Conservation (phyloP, 306 rosid genomes). For the Lathyrus sativus region DNA sequence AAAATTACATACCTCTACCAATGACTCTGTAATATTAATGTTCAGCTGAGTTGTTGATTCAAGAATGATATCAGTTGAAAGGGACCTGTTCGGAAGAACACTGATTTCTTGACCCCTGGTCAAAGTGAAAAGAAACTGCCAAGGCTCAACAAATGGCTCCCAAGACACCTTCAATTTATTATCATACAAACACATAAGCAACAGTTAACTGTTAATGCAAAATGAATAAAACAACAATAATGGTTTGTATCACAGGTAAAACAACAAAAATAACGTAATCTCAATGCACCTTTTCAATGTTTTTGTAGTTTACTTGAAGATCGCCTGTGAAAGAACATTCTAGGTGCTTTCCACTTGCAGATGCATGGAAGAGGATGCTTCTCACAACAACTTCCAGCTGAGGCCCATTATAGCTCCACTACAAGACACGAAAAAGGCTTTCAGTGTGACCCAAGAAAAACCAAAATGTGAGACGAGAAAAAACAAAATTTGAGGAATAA, state of each 20-base stretch:
- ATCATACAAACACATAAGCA: slow-evolving; percentile 39
- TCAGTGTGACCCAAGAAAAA: slow-evolving; percentile 1
- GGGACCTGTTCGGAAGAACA: slow-evolving; percentile 60
- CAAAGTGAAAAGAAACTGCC: slow-evolving; percentile 68
- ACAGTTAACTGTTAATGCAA: slow-evolving; percentile 2
- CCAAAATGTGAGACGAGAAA: neutral
- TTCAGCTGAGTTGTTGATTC: slow-evolving; percentile 67
- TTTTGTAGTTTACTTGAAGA: slow-evolving; percentile 76
- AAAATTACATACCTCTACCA: slow-evolving; percentile 65
- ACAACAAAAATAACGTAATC: slow-evolving; percentile 5
- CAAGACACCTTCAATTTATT: slow-evolving; percentile 69
- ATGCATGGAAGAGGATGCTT: slow-evolving; percentile 58
- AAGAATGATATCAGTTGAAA: slow-evolving; percentile 63
- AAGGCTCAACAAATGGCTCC: slow-evolving; percentile 97
- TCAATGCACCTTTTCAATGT: slow-evolving; percentile 73
- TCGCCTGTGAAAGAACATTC: slow-evolving; percentile 60
- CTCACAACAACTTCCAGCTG: slow-evolving; percentile 71
- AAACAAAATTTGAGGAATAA: neutral
- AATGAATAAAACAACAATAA: neutral
- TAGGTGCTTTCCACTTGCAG: slow-evolving; percentile 47
- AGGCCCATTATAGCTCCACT: slow-evolving; percentile 92
- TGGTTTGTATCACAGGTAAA: neutral
- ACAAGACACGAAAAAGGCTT: slow-evolving; percentile 34
- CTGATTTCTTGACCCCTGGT: slow-evolving; percentile 64
- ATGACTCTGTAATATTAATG: slow-evolving; percentile 80